Evolutionary conservation across 1,139 yeast species (phyloP).

Genomic region (Diutina neorugosa): DNA sequence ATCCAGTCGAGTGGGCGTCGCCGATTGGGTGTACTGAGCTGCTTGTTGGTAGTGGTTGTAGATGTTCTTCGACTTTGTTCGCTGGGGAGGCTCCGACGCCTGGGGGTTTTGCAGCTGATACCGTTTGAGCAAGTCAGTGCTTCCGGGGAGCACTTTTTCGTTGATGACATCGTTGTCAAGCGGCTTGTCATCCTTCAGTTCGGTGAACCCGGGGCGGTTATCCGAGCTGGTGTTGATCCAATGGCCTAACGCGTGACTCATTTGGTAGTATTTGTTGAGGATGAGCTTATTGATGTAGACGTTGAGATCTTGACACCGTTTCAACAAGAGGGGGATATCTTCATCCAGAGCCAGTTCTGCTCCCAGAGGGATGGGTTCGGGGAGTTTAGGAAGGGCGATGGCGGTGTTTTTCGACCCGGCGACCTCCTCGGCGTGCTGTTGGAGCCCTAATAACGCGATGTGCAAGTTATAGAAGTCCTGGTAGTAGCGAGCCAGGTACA

Average conservation of each 20-base stretch:
- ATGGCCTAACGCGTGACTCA: constrained; percentile 15
- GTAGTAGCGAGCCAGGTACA: constrained; percentile 25
- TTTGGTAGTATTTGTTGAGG: constrained; percentile 17
- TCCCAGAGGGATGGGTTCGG: constrained; percentile 26
- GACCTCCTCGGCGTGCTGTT: neutral
- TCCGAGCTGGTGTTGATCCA: constrained; percentile 19
- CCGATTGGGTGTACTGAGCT: neutral
- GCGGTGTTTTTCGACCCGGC: constrained; percentile 7
- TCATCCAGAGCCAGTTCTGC: constrained; percentile 8
- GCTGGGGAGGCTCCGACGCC: constrained; percentile 8
- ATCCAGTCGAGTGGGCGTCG: neutral
- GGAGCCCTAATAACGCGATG: constrained; percentile 11
- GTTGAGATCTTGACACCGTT: constrained; percentile 23
- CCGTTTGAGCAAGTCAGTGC: constrained; percentile 7
- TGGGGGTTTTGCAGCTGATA: constrained; percentile 3
- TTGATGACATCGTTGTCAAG: constrained; percentile 10
- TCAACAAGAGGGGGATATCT: constrained; percentile 10
- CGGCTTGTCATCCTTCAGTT: constrained; percentile 6
- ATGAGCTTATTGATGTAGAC: constrained; percentile 20
- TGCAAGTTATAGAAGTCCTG: constrained; percentile 34
- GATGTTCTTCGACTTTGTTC: constrained; percentile 12
- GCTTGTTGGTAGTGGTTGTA: constrained; percentile 15
- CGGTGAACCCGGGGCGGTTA: constrained; percentile 9
- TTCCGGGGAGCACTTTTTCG: constrained; percentile 10
- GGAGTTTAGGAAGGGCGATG: constrained; percentile 26